A percentile compares a stretch with the other conserved stretches of the same genome.
Evolutionary conservation across 352 stramenopile species (phyloP).

Genomic region (Stramenopiles sp.): DNA sequence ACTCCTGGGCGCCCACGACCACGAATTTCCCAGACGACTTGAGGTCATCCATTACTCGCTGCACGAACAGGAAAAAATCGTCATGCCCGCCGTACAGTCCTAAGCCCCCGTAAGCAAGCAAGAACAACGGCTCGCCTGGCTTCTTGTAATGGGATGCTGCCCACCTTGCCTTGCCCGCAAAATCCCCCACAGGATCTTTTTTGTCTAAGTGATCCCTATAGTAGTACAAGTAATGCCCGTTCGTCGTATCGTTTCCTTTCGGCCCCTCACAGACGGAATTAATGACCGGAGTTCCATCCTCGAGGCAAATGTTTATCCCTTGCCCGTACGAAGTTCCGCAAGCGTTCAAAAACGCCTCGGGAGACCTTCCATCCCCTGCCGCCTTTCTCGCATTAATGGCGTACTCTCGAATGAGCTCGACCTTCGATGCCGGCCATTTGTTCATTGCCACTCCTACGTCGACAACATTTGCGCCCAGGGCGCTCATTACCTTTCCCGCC

Average conservation of each 20-base stretch:
- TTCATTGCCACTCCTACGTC: background rate
- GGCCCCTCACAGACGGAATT: background rate
- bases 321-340: background rate
- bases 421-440: background rate
- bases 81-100: background rate
- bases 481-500: background rate
- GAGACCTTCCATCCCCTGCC: background rate
- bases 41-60: background rate
- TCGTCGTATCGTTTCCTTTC: background rate
- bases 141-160: background rate
- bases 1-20: background rate
- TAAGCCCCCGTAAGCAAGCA: background rate
- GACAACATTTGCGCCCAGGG: background rate
- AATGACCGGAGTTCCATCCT: background rate
- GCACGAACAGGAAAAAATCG: background rate
- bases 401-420: background rate
- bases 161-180: background rate
- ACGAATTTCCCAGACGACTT: background rate
- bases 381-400: background rate
- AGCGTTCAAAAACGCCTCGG: background rate
- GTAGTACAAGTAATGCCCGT: background rate
- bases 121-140: background rate
- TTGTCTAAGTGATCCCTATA: constrained; percentile 4
- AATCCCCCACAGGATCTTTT: background rate
- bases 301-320: background rate